phyloP scores from a whole-genome alignment of 2,329 filamentous ascomycete species.

The Fusarium incarnatum region DNA sequence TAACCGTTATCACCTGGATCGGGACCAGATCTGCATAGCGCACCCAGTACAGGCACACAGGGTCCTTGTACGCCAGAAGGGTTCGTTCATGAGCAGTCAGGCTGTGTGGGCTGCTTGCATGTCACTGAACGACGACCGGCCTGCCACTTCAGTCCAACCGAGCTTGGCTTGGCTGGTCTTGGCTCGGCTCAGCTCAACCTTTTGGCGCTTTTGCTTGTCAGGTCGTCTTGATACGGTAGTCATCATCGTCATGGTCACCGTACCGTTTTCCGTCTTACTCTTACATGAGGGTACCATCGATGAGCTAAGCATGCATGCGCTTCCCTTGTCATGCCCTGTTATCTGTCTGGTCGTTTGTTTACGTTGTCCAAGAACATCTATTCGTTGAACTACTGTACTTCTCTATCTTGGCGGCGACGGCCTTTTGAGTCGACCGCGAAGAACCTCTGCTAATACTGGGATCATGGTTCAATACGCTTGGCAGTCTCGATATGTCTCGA shows the following conservation, averaged over 20 bases:
- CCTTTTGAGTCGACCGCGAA: conserved; percentile 6
- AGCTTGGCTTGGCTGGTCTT: conserved; percentile 21
- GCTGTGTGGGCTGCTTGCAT: conserved; percentile 9
- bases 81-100: conserved; percentile 21
- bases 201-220: not conserved
- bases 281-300: conserved; percentile 1
- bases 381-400: conserved; percentile 1
- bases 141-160: conserved; percentile 34
- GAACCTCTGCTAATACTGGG: conserved; percentile 1
- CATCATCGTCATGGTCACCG: conserved; percentile 19
- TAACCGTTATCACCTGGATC: conserved; percentile 26
- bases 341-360: conserved; percentile 9
- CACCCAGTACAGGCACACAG: conserved; percentile 12
- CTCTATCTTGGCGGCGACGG: conserved; percentile 3
- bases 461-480: conserved; percentile 32
- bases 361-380: not conserved
- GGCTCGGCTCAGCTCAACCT: conserved; percentile 18
- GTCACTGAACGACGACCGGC: conserved; percentile 2
- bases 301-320: conserved; percentile 19
- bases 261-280: conserved; percentile 25
- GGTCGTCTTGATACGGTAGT: conserved; percentile 32
- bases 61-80: conserved; percentile 20
- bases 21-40: conserved; percentile 25
- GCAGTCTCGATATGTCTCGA: conserved; percentile 25
- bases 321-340: conserved; percentile 14